phyloP scores from a whole-genome alignment of 768 basidiomycete genomes.

The Megacollybia marginata region DNA sequence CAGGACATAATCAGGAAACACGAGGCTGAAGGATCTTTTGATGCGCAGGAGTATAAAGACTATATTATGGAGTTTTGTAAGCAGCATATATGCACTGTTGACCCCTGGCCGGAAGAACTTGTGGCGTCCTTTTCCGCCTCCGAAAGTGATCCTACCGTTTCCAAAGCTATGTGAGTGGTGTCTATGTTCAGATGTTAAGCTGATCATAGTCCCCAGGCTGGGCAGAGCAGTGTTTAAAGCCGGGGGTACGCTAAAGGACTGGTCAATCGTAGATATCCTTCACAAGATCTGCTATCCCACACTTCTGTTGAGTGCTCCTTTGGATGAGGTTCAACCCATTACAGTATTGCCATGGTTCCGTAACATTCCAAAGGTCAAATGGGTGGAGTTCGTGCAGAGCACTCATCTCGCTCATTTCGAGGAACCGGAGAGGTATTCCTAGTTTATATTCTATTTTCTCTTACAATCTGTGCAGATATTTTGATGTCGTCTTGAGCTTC shows the following conservation, averaged over 20 bases:
- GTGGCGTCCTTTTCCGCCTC: constrained; percentile 21
- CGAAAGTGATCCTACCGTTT: constrained; percentile 40
- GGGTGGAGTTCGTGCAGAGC: constrained; percentile 18
- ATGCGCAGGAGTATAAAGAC: constrained; percentile 35
- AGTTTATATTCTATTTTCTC: background rate
- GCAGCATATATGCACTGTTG: constrained; percentile 32
- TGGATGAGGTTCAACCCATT: constrained; percentile 14
- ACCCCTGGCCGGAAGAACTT: constrained; percentile 38
- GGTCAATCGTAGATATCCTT: constrained; percentile 14
- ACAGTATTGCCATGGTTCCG: constrained; percentile 12
- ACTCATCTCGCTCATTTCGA: constrained; percentile 3
- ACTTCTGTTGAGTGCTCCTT: constrained; percentile 14
- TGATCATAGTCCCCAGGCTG: constrained; percentile 17
- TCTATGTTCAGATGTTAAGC: background rate
- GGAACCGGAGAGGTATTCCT: constrained; percentile 2
- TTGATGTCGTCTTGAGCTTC: too few species aligned
- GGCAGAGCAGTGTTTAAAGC: constrained; percentile 28
- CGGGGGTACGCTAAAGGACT: constrained; percentile 11
- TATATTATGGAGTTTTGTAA: constrained; percentile 35
- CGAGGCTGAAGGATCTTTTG: constrained; percentile 36
- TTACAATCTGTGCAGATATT: too few species aligned
- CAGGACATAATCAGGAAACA: constrained; percentile 33
- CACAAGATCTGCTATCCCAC: constrained; percentile 14
- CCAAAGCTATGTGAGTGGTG: constrained; percentile 31
- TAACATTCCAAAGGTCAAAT: constrained; percentile 17